Conservation (phyloP, 805 yeast species). For the Myxozyma geophila region DNA sequence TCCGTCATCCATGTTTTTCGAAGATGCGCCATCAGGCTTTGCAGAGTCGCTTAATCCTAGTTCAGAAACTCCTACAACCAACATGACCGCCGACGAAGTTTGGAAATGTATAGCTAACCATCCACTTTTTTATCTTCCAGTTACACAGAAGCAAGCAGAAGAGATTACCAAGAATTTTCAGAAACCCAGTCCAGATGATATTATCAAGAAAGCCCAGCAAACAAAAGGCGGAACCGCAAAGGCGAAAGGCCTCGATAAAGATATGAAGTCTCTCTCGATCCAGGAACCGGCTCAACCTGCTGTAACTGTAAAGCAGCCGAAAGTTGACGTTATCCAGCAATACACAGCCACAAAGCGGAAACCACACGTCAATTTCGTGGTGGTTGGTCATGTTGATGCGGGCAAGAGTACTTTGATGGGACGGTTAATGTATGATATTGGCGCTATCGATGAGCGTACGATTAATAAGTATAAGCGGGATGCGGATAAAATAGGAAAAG, state of each 20-base stretch:
- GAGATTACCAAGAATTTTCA: constrained; percentile 58
- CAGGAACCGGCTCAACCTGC: constrained; percentile 44
- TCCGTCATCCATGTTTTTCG: constrained; percentile 27
- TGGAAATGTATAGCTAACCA: constrained; percentile 49
- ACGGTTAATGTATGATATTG: constrained; percentile 66
- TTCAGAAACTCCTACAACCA: background rate
- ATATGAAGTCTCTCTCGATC: constrained; percentile 24
- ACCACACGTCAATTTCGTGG: constrained; percentile 71
- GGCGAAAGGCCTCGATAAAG: constrained; percentile 18
- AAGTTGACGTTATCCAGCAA: constrained; percentile 51
- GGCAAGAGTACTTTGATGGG: constrained; percentile 85
- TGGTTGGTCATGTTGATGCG: constrained; percentile 81
- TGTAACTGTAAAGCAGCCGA: constrained; percentile 45
- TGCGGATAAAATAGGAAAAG: constrained; percentile 69
- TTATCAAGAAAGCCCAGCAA: constrained; percentile 61
- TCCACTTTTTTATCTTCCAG: constrained; percentile 43
- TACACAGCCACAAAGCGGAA: constrained; percentile 48
- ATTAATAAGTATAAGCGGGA: constrained; percentile 67
- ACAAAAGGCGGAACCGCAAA: constrained; percentile 28
- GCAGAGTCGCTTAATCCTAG: constrained; percentile 19
- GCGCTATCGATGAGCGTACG: constrained; percentile 67
- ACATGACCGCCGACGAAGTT: constrained; percentile 21
- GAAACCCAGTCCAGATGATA: constrained; percentile 84
- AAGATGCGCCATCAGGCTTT: constrained; percentile 28
- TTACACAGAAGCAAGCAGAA: constrained; percentile 42